Base-by-base conservation (phyloP, 495 filamentous ascomycete species). In the Pyronema domesticum region DNA sequence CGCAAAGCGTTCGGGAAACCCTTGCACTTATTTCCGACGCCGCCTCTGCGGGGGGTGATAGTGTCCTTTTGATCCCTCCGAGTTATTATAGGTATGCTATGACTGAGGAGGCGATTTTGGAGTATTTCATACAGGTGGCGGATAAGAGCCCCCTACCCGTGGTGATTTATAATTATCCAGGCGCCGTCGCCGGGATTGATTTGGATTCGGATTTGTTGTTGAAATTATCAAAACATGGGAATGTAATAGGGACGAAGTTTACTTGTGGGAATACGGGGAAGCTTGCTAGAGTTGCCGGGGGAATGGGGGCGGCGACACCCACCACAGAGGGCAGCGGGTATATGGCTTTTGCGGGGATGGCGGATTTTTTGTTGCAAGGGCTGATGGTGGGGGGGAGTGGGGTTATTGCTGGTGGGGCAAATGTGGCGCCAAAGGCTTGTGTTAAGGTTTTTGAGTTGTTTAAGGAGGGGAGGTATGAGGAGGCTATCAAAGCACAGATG, bases 161-260 rank as follows among this genome's bases (percentile, higher is more conserved):
- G n/a, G 77, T 89, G 53, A 72, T 94, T 10, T 91, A 93, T 73
- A 93, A 94, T 73, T 93, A 93, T 70, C 86, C 86, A 1, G 86
- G 86, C 37, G 86, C 86, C 37, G 86, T 93, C 5, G 78, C 84
- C n/a, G 86, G 86, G 30, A 85, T 94, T 61, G 86, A 93, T 65
- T 85, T 94, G 82, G 86, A 89, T 73, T 85, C 80, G 36, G 86
- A 94, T 64, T 75, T 91, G 48, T 76, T 93, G 58, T 86, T 91
- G 67, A 77, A 74, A 63, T 77, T 94, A 42, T 85, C 83, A 17
- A 69, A 81, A 57, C 85, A 93, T 65, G 80, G 82, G 47, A 93
- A 94, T 66, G 81, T 94, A 61, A 71, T 85, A 55, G 85, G 86
- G 49, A 88, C 85, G 46, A 93, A 93, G 67, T 94, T 94, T 74